Evolutionary conservation across 2,329 filamentous ascomycete genomes (phyloP), one percentile per base, ranked within the genome.

Genomic region (Dothideomycetes sp.): DNA sequence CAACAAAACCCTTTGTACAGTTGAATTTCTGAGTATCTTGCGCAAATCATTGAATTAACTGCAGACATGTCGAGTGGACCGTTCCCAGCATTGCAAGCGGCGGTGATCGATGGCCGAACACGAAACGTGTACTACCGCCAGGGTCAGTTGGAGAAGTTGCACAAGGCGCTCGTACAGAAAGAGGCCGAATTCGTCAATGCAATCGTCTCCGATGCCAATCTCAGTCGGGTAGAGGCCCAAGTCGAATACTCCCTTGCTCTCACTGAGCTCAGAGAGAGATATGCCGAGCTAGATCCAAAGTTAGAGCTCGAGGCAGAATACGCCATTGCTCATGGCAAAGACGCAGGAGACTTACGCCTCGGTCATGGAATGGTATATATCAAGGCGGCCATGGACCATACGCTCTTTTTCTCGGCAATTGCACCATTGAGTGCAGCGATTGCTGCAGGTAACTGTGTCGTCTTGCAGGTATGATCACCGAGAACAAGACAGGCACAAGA

Each of bases 401-500:
- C 65, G 0, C 53, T 67, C 7, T 65, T 75, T 44, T 73, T 65
- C 46, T 69, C 64, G 0, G 49, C 63, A 2, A 47, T 72, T 13
- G 57, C 55, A 3, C 63, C 68, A 0, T 36, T 74, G 27, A 62
- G 60, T 23, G 63, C 68, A 4, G 69, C 70, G 6, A 47, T 74
- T 20, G 63, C 65, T 1, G 67, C 69, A 10, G 71, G 71, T 0
- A 74, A 71, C 43, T 73, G 68, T 48, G 59, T 72, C 3, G 57
- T 68, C 22, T 32, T 74, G 9, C 65, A 71, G 57, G 69, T 71
- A 44, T 49, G 57, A n/a, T n/a, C n/a, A n/a, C n/a, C 40, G 10
- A 27, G 10, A 4, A 19, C 10, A 4, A 15, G 22, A 45, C 32
- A 41, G 33, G 38, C 11, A 22, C 10, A 11, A n/a, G 13, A 27